A percentile compares a stretch with the other conserved stretches of the same genome.
Conservation (phyloP, 2,329 filamentous ascomycete species). For the Phyllosticta paracitricarpa region DNA sequence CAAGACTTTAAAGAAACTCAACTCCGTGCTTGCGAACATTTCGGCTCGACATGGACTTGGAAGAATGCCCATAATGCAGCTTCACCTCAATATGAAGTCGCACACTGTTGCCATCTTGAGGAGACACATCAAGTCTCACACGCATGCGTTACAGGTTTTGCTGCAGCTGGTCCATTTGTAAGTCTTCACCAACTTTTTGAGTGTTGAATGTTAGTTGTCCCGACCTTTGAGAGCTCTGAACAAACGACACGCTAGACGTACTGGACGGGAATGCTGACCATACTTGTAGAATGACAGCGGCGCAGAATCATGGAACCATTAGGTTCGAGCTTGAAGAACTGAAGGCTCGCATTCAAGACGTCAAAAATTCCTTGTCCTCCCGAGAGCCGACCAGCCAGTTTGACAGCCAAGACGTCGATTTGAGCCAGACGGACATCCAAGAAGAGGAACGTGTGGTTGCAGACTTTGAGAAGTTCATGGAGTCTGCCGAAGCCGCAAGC, state of each 20-base stretch:
- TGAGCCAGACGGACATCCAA: not conserved
- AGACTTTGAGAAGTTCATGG: conserved; percentile 2
- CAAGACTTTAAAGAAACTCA: not conserved
- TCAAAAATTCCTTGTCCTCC: not conserved
- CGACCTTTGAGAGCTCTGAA: not conserved
- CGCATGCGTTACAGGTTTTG: conserved; percentile 6
- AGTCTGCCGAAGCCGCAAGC: not conserved
- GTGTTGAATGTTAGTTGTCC: not conserved
- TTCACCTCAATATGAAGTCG: conserved; percentile 7
- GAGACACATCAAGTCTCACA: conserved; percentile 7
- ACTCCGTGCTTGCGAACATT: not conserved
- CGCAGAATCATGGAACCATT: conserved; percentile 4
- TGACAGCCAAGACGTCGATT: not conserved
- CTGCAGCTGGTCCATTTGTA: conserved; percentile 2
- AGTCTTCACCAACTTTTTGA: not conserved
- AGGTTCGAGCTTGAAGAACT: not conserved
- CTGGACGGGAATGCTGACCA: not conserved
- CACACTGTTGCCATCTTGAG: conserved; percentile 6
- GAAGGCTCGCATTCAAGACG: not conserved
- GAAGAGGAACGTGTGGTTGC: not conserved
- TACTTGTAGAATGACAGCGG: not conserved
- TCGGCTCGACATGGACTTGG: not conserved
- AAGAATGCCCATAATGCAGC: not conserved
- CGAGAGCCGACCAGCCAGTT: not conserved
- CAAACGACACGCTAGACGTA: not conserved